Base-by-base conservation (phyloP, 768 basidiomycete genomes). In the Agrocybe pediades region DNA sequence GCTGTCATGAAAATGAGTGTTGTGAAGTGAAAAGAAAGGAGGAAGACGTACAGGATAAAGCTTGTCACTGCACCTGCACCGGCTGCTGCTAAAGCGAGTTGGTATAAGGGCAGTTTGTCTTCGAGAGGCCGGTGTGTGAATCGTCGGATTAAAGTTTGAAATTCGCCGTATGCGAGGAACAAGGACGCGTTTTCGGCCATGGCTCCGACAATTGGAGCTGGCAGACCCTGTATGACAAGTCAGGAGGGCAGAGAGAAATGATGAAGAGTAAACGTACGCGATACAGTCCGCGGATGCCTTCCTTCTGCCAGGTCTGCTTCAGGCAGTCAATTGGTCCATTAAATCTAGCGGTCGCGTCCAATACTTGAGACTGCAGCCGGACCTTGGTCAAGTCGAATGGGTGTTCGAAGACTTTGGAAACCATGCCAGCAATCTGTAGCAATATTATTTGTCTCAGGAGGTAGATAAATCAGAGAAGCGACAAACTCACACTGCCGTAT, bases 371-470 rank as follows among this genome's bases (percentile, higher is more conserved):
- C 72, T 96, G 94, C 13, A 97, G 75, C 46, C 92, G 83, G 55
- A 98, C 94, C 73, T 95, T 95, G 58, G 91, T 88, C 30, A 96
- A 79, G 73, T 96, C 94, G 63, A 95, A 94, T 2, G 94, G 95
- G 64, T 94, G 92, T 72, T 94, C 94, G 59, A 95, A 88, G 6
- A 94, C 78, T 71, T 93, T 92, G 19, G 92, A 88, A 9, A 82
- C 79, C 77, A 95, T 91, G 9, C 93, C 92, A 46, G 93, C 90
- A 20, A 82, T 66, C 90, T 90, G 49, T 42, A 50, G 23, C 13
- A n/a, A 16, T 19, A 8, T 6, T 20, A 51, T 30, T 21, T 5
- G 17, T 3, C 21, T 42, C 49, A 30, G 25, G 33, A 8, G 15
- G 9, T 21, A 16, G 20, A 41, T 41, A 29, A 47, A 17, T 41